phyloP scores from a whole-genome alignment of 2,329 filamentous ascomycete species.

The Colletotrichum karsti region DNA sequence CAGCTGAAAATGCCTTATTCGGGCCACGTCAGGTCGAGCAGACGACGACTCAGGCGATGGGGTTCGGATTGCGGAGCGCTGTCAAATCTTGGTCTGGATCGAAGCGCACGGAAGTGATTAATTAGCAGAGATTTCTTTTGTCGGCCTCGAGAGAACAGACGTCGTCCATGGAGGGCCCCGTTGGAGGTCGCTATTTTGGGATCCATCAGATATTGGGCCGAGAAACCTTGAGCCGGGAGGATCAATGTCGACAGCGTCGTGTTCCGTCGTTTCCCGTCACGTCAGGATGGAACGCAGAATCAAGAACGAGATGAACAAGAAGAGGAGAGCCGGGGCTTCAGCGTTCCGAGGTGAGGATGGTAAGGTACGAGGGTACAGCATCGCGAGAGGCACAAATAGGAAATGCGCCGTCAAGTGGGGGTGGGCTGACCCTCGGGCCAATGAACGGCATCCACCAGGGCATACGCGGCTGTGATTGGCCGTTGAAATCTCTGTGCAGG shows the following conservation, averaged over 20 bases:
- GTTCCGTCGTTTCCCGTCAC: neutral
- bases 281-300: neutral
- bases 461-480: neutral
- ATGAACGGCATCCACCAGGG: neutral
- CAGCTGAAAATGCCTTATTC: constrained; percentile 1
- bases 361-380: too few species aligned
- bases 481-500: neutral
- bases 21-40: neutral
- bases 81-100: neutral
- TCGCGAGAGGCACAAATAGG: neutral
- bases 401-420: neutral
- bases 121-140: neutral
- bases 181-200: neutral
- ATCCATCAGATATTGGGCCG: neutral
- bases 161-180: constrained; percentile 13
- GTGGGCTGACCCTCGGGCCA: neutral
- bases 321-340: too few species aligned
- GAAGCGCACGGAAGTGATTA: neutral
- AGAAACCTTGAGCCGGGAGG: neutral
- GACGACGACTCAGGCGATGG: constrained; percentile 6
- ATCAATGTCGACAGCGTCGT: neutral
- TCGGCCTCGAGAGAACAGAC: neutral
- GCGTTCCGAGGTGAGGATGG: too few species aligned
- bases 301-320: neutral
- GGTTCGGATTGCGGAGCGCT: neutral